Evolutionary conservation across 805 yeast species (phyloP).

Genomic region (Wickerhamomyces ciferrii): DNA sequence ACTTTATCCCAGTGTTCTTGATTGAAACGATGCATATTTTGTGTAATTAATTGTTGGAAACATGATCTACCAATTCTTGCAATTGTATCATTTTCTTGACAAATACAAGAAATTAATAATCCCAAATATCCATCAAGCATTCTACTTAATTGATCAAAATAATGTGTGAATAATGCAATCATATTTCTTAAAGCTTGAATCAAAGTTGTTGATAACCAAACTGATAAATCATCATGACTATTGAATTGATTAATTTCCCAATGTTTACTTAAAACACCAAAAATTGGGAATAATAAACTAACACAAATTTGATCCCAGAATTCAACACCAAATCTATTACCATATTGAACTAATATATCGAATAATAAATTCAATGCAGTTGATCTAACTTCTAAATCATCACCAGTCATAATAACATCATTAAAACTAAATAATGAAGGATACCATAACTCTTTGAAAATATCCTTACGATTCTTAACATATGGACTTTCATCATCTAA

Average conservation of each 20-base stretch:
- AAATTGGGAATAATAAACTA: constrained; percentile 83
- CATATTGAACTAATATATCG: constrained; percentile 74
- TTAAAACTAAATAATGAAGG: constrained; percentile 84
- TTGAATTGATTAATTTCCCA: constrained; percentile 67
- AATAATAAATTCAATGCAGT: constrained; percentile 80
- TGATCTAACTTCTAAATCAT: constrained; percentile 90
- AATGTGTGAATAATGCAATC: constrained; percentile 77
- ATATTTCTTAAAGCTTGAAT: constrained; percentile 91
- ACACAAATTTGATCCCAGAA: constrained; percentile 84
- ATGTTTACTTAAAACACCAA: constrained; percentile 68
- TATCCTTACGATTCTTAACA: constrained; percentile 30
- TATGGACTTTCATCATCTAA: constrained; percentile 19
- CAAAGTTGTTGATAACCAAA: constrained; percentile 94
- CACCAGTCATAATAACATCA: constrained; percentile 88
- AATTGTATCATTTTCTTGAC: constrained; percentile 95
- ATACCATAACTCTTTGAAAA: constrained; percentile 66
- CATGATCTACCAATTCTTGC: constrained; percentile 93
- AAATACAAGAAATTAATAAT: constrained; percentile 78
- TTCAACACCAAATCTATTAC: constrained; percentile 63
- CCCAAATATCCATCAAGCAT: constrained; percentile 77
- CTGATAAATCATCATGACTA: constrained; percentile 80
- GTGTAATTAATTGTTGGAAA: constrained; percentile 70
- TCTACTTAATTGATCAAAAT: constrained; percentile 69
- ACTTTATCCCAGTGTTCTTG: constrained; percentile 72
- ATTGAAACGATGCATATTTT: constrained; percentile 62